A percentile compares a stretch with the other conserved stretches of the same genome.
These are phyloP conservation scores for Plasmopara halstedii DNA, from an alignment of 352 stramenopile genomes.

Conservation along the genomic window DNA sequence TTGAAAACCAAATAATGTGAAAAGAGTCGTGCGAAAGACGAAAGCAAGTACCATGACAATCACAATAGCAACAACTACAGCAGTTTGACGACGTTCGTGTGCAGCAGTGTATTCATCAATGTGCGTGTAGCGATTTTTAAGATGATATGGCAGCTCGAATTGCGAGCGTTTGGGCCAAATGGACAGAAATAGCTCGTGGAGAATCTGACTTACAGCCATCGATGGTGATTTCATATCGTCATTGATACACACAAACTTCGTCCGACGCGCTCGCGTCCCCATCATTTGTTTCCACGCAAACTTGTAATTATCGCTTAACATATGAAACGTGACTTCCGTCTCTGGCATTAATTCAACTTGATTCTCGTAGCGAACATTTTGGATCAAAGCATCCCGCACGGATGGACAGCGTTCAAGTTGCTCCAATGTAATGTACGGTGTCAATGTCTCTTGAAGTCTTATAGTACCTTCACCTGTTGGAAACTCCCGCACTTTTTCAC, in stretches of 20 bases:
- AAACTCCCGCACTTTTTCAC: slow-evolving; percentile 63
- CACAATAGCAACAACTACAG: slow-evolving; percentile 19
- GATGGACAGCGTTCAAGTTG: slow-evolving; percentile 44
- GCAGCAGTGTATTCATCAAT: slow-evolving; percentile 70
- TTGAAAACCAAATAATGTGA: slow-evolving; percentile 62
- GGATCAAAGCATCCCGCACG: slow-evolving; percentile 43
- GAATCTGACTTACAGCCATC: slow-evolving; percentile 66
- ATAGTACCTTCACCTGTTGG: slow-evolving; percentile 49
- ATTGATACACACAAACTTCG: slow-evolving; percentile 96
- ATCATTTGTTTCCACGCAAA: slow-evolving; percentile 90
- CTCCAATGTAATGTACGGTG: slow-evolving; percentile 62
- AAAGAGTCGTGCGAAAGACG: too few species aligned
- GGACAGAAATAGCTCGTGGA: slow-evolving; percentile 89
- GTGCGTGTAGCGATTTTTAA: slow-evolving; percentile 82
- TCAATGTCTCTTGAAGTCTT: slow-evolving; percentile 62
- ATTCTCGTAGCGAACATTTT: slow-evolving; percentile 58
- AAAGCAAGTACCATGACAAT: slow-evolving; percentile 36
- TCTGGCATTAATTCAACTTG: slow-evolving; percentile 64
- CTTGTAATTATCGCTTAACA: slow-evolving; percentile 89
- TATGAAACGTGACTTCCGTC: slow-evolving; percentile 91
- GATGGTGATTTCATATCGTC: slow-evolving; percentile 91
- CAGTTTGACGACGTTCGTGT: slow-evolving; percentile 35
- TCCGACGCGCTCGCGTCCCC: slow-evolving; percentile 81
- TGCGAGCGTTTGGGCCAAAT: slow-evolving; percentile 88
- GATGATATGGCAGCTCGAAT: slow-evolving; percentile 87